Conservation (phyloP, 805 yeast genomes). For the Candida adriatica region DNA sequence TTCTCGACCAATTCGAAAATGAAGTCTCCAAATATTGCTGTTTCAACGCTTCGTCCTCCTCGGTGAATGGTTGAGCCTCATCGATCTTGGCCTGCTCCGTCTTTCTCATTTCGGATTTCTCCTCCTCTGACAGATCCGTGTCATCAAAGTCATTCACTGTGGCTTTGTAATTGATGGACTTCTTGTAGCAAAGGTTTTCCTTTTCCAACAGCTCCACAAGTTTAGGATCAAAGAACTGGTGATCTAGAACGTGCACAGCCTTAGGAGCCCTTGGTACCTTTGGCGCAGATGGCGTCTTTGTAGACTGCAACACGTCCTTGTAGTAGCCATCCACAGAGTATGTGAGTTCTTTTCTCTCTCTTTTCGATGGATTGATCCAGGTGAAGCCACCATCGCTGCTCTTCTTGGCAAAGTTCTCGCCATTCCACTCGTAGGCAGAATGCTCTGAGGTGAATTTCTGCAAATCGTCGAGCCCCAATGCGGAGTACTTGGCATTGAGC, state of each 20-base stretch:
- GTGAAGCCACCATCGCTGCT: conserved; percentile 34
- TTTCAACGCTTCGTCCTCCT: conserved; percentile 52
- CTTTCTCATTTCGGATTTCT: conserved; percentile 15
- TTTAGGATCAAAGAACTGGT: conserved; percentile 61
- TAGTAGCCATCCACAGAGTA: conserved; percentile 73
- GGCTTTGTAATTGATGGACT: conserved; percentile 50
- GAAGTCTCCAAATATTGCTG: conserved; percentile 47
- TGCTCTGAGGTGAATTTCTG: conserved; percentile 87
- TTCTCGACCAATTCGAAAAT: conserved; percentile 62
- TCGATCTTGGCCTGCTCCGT: conserved; percentile 50
- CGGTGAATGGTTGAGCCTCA: conserved; percentile 50
- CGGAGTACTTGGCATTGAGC: conserved; percentile 74
- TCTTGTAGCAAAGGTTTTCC: conserved; percentile 60
- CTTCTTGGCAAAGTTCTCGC: conserved; percentile 51
- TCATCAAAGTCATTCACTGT: conserved; percentile 56
- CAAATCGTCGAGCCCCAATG: conserved; percentile 86
- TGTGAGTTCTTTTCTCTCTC: conserved; percentile 74
- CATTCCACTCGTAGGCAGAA: conserved; percentile 96
- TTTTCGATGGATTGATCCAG: conserved; percentile 71
- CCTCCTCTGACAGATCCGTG: conserved; percentile 15
- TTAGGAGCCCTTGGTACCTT: conserved; percentile 56
- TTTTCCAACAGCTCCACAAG: conserved; percentile 47
- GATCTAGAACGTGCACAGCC: conserved; percentile 56
- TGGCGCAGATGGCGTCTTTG: conserved; percentile 33
- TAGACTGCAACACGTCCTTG: conserved; percentile 50